A percentile compares a stretch with the other conserved stretches of the same genome.
Evolutionary conservation across 768 basidiomycete genomes (phyloP).

Genomic region (Pilatotrama ljubarskyi): DNA sequence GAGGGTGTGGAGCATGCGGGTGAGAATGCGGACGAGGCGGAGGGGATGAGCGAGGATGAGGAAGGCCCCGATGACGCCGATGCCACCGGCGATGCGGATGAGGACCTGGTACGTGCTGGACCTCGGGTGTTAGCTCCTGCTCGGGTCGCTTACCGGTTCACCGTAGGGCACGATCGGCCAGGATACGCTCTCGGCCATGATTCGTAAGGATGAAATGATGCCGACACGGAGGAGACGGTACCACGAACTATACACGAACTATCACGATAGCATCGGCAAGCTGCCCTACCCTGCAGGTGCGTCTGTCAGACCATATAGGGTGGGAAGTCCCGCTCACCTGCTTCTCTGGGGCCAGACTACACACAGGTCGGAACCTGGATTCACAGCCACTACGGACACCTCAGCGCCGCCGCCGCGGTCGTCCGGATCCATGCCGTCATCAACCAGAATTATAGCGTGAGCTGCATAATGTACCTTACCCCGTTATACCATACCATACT

Average conservation of each 20-base stretch:
- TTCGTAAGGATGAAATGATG: slow-evolving; percentile 67
- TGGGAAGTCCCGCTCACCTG: background rate
- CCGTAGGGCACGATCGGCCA: slow-evolving; percentile 68
- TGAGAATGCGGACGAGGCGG: slow-evolving; percentile 5
- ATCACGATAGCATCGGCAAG: slow-evolving; percentile 47
- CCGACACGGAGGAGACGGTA: slow-evolving; percentile 59
- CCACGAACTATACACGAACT: slow-evolving; percentile 43
- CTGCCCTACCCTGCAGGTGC: slow-evolving; percentile 61
- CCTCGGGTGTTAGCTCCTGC: slow-evolving; percentile 5
- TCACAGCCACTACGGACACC: slow-evolving; percentile 54
- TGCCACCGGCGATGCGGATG: background rate
- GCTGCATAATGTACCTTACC: slow-evolving; percentile 5
- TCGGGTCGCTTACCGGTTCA: background rate
- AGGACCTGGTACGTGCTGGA: slow-evolving; percentile 20
- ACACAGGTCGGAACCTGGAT: slow-evolving; percentile 62
- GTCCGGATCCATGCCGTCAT: slow-evolving; percentile 75
- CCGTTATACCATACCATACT: background rate
- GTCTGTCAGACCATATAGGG: slow-evolving; percentile 15
- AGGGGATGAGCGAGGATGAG: slow-evolving; percentile 5
- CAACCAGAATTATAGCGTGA: slow-evolving; percentile 55
- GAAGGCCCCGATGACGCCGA: background rate
- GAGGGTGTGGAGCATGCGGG: slow-evolving; percentile 1
- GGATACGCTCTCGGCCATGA: slow-evolving; percentile 72
- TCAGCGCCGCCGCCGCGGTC: slow-evolving; percentile 58
- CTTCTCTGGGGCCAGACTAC: slow-evolving; percentile 43